phyloP scores from a whole-genome alignment of 2,329 filamentous ascomycete species.

The Talaromyces rugulosus region DNA sequence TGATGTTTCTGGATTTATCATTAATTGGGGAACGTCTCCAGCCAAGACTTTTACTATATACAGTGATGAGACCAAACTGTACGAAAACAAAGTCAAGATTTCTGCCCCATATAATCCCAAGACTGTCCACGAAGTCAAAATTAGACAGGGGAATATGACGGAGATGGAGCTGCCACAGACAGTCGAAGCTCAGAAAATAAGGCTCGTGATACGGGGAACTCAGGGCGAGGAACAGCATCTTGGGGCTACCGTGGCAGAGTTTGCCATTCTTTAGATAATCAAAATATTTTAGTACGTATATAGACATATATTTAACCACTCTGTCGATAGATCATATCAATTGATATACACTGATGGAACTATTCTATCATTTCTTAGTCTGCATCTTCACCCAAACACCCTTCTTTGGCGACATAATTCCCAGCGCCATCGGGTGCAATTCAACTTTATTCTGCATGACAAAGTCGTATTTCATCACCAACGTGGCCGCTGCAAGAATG shows the following conservation, averaged over 20 bases:
- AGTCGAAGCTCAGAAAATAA: background rate
- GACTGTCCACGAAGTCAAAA: constrained; percentile 2
- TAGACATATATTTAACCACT: background rate
- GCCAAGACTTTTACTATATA: constrained; percentile 3
- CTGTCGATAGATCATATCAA: background rate
- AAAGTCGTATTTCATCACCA: constrained; percentile 8
- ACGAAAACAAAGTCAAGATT: constrained; percentile 6
- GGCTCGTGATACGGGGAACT: constrained; percentile 10
- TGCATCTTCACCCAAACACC: background rate
- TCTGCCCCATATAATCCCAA: constrained; percentile 8
- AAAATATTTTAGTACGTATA: background rate
- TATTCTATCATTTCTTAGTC: background rate
- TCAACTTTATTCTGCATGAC: background rate
- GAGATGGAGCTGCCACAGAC: background rate
- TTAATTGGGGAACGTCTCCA: constrained; percentile 12
- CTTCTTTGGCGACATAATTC: constrained; percentile 6
- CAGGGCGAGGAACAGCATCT: constrained; percentile 9
- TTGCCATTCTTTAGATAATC: constrained; percentile 7
- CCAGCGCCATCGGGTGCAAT: constrained; percentile 7
- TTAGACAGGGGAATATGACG: constrained; percentile 9
- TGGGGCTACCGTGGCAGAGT: constrained; percentile 12
- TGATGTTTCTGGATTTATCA: background rate
- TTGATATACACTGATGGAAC: background rate
- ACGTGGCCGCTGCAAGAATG: constrained; percentile 7
- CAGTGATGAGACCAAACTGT: constrained; percentile 1